Evolutionary conservation across 345 rosid species (phyloP).

Genomic region (Toxicodendron radicans): DNA sequence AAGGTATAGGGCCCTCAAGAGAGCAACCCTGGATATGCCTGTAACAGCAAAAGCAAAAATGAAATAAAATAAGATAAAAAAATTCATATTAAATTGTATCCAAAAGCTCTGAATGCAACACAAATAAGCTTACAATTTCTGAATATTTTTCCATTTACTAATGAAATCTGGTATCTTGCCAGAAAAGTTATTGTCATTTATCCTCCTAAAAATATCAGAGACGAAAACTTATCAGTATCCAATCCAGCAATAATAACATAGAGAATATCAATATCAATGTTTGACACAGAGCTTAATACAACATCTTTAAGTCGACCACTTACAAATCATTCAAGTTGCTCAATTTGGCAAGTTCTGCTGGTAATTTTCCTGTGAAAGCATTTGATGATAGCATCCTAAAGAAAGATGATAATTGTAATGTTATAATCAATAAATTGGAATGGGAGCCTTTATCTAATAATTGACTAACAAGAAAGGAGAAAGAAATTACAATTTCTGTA

Average conservation of each 20-base stretch:
- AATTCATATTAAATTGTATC: background rate
- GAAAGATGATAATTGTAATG: slow-evolving; percentile 16
- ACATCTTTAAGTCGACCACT: slow-evolving; percentile 23
- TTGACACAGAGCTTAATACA: too few relatives aligned
- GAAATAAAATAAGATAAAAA: background rate
- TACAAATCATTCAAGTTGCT: slow-evolving; percentile 73
- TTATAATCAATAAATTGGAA: slow-evolving; percentile 1
- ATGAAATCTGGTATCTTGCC: slow-evolving; percentile 71
- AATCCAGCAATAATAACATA: too few relatives aligned
- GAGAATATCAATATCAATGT: too few relatives aligned
- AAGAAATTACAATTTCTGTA: slow-evolving; percentile 63
- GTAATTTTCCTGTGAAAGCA: slow-evolving; percentile 68
- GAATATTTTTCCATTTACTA: slow-evolving; percentile 55
- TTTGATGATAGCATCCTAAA: slow-evolving; percentile 66
- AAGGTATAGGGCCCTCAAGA: slow-evolving; percentile 81
- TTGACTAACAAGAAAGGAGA: slow-evolving; percentile 14
- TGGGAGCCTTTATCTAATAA: slow-evolving; percentile 1
- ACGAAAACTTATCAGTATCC: slow-evolving; percentile 8
- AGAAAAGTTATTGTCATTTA: slow-evolving; percentile 68
- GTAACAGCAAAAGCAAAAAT: slow-evolving; percentile 21
- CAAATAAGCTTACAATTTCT: slow-evolving; percentile 59
- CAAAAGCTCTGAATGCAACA: background rate
- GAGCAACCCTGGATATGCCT: slow-evolving; percentile 79
- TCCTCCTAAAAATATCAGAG: slow-evolving; percentile 50
- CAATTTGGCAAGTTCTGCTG: slow-evolving; percentile 50